Conservation (phyloP, 495 filamentous ascomycete species). For the Aspergillus egyptiacus region DNA sequence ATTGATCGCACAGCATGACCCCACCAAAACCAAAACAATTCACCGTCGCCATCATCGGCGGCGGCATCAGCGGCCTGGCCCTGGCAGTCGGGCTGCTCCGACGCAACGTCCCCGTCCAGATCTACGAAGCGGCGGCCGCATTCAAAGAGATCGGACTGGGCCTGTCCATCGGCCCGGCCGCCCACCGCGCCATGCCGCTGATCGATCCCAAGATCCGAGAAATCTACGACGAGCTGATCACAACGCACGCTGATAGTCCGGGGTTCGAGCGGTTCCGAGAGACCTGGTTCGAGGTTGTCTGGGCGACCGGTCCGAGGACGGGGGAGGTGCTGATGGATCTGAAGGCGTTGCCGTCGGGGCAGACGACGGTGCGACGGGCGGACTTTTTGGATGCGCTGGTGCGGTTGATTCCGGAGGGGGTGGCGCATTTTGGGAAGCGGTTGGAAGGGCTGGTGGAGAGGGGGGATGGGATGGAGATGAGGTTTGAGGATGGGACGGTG, state of each 20-base stretch:
- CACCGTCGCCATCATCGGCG: conserved; percentile 54
- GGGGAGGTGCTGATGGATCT: conserved; percentile 27
- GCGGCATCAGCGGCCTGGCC: conserved; percentile 53
- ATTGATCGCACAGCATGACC: too few relatives aligned
- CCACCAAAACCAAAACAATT: conserved; percentile 20
- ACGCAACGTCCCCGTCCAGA: conserved; percentile 41
- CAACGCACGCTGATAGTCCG: conserved; percentile 27
- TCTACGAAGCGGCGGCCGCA: conserved; percentile 50
- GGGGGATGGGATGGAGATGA: conserved; percentile 16
- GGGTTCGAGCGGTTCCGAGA: conserved; percentile 5
- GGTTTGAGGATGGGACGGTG: conserved; percentile 30
- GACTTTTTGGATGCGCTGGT: conserved; percentile 57
- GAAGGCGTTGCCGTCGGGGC: conserved; percentile 27
- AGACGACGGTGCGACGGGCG: conserved; percentile 45
- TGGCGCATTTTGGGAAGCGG: conserved; percentile 32
- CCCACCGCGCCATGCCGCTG: conserved; percentile 47
- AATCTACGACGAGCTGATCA: conserved; percentile 31
- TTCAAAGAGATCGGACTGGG: conserved; percentile 57
- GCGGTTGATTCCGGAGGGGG: conserved; percentile 43
- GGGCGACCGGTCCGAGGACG: conserved; percentile 19
- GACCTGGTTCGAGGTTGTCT: conserved; percentile 9
- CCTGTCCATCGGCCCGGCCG: conserved; percentile 54
- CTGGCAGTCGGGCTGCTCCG: conserved; percentile 50
- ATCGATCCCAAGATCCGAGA: conserved; percentile 39
- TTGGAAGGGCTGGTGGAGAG: conserved; percentile 19